A percentile compares a stretch with the other conserved stretches of the same genome.
phyloP scores from a whole-genome alignment of 805 yeast genomes.

The Yamadazyma paraphyllophila region DNA sequence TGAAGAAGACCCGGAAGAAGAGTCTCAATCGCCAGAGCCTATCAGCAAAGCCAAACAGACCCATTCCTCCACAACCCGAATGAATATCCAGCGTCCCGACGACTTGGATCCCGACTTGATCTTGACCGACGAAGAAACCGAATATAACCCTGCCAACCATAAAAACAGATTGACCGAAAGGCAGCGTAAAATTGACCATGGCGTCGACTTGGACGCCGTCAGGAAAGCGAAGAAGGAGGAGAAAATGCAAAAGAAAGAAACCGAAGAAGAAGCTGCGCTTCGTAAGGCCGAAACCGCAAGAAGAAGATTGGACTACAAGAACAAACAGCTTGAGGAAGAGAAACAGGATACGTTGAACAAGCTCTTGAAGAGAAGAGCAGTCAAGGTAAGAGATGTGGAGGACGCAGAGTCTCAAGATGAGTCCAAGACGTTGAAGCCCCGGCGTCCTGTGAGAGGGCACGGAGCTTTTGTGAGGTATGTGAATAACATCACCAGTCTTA shows the following conservation, averaged over 20 bases:
- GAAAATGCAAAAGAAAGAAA: constrained; percentile 44
- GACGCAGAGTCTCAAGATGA: constrained; percentile 28
- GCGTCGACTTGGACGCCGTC: constrained; percentile 29
- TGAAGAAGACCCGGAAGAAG: constrained; percentile 33
- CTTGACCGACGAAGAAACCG: constrained; percentile 43
- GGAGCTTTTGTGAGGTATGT: constrained; percentile 45
- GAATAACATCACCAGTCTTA: constrained; percentile 1
- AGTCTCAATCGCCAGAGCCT: constrained; percentile 4
- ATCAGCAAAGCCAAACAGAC: neutral
- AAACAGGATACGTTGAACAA: constrained; percentile 89
- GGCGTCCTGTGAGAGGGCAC: constrained; percentile 46
- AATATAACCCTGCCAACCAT: constrained; percentile 45
- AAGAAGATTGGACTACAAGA: constrained; percentile 79
- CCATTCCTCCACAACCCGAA: neutral
- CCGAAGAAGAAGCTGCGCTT: constrained; percentile 81
- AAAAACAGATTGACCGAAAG: constrained; percentile 53
- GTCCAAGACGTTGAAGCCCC: constrained; percentile 25
- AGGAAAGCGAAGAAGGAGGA: constrained; percentile 45
- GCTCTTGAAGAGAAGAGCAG: constrained; percentile 79
- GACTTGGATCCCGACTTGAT: constrained; percentile 35
- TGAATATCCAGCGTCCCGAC: constrained; percentile 19
- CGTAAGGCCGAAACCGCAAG: constrained; percentile 86
- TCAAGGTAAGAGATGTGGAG: constrained; percentile 52
- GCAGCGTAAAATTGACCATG: constrained; percentile 37
- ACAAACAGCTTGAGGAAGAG: constrained; percentile 84